Evolutionary conservation across 2,329 filamentous ascomycete species (phyloP).

Genomic region (Cladobotryum protrusum): DNA sequence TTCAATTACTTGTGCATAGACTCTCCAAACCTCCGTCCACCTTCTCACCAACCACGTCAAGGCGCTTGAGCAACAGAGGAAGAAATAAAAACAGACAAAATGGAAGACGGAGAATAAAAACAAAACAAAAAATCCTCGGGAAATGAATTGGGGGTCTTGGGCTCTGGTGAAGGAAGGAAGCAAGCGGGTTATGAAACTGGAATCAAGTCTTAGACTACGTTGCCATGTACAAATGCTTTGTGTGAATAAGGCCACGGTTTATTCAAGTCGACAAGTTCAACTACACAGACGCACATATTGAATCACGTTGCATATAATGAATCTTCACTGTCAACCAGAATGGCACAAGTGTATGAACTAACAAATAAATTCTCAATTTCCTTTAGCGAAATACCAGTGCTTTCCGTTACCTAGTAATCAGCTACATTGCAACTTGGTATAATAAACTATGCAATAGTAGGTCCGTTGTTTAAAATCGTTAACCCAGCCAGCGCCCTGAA

Average conservation of each 20-base stretch:
- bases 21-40: conserved; percentile 80
- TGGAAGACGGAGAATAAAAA: too few species aligned
- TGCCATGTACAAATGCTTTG: too few species aligned
- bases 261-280: too few species aligned
- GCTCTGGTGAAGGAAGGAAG: too few species aligned
- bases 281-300: too few species aligned
- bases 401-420: background rate
- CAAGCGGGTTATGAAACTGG: too few species aligned
- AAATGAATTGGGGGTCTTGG: too few species aligned
- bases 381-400: conserved; percentile 6
- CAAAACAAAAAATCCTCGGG: too few species aligned
- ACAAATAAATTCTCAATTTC: background rate
- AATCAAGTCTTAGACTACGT: too few species aligned
- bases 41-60: conserved; percentile 79
- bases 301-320: too few species aligned
- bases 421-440: conserved; percentile 20
- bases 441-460: conserved; percentile 21
- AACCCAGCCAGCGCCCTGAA: conserved; percentile 26
- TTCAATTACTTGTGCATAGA: conserved; percentile 40
- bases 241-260: too few species aligned
- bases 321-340: too few species aligned
- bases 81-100: conserved; percentile 45
- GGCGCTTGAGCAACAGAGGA: conserved; percentile 70
- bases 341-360: background rate
- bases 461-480: conserved; percentile 16